Evolutionary conservation across 2,329 filamentous ascomycete genomes (phyloP).

Genomic region (Aspergillus sp.): DNA sequence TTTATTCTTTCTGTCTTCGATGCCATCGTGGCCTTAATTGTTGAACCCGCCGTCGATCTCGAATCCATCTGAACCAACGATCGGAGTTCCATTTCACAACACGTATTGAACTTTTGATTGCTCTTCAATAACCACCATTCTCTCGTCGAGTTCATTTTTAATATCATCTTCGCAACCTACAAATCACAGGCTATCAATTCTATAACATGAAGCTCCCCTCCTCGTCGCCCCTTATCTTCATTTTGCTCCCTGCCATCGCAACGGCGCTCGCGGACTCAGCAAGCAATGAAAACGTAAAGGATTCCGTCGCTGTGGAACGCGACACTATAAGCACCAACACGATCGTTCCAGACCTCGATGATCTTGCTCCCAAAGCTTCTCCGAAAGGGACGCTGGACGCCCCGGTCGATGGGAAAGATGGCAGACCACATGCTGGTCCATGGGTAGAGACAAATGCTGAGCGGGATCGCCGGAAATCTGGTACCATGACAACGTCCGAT

Average conservation of each 20-base stretch:
- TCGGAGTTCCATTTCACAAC: background rate
- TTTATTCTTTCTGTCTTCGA: slow-evolving; percentile 1
- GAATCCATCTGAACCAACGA: slow-evolving; percentile 1
- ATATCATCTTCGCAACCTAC: background rate
- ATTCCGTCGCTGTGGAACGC: slow-evolving; percentile 19
- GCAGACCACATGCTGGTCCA: slow-evolving; percentile 88
- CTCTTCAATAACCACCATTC: background rate
- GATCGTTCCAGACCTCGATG: slow-evolving; percentile 27
- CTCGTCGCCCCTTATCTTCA: slow-evolving; percentile 38
- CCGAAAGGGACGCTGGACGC: slow-evolving; percentile 72
- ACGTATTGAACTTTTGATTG: slow-evolving; percentile 12
- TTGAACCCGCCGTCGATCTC: slow-evolving; percentile 13
- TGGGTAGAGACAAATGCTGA: slow-evolving; percentile 58
- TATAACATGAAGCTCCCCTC: slow-evolving; percentile 40
- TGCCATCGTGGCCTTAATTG: slow-evolving; percentile 22
- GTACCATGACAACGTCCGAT: slow-evolving; percentile 42
- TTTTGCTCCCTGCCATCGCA: slow-evolving; percentile 41
- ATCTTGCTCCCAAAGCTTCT: slow-evolving; percentile 26
- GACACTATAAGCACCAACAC: slow-evolving; percentile 18
- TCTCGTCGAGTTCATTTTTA: background rate
- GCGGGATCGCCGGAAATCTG: slow-evolving; percentile 49
- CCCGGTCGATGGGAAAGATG: slow-evolving; percentile 90
- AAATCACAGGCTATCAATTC: background rate
- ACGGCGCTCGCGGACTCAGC: slow-evolving; percentile 29
- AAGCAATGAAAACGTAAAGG: slow-evolving; percentile 19